phyloP scores from a whole-genome alignment of 2,329 filamentous ascomycete species.

The Neonectria coccinea region DNA sequence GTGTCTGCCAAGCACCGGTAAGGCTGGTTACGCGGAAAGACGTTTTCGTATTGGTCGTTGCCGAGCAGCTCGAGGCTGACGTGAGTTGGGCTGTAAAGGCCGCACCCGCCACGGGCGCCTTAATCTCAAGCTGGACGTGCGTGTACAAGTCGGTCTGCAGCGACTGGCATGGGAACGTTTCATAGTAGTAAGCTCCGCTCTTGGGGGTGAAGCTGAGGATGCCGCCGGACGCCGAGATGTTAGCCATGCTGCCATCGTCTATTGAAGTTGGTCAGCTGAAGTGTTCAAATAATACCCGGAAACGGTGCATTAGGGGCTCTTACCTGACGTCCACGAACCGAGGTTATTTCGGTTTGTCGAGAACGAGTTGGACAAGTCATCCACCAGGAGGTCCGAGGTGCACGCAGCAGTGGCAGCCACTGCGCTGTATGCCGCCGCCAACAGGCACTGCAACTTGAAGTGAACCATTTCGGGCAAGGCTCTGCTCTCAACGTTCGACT shows the following conservation, averaged over 20 bases:
- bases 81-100: slow-evolving; percentile 54
- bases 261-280: slow-evolving; percentile 23
- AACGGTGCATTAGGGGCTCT: slow-evolving; percentile 21
- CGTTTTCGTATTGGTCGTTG: slow-evolving; percentile 55
- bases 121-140: slow-evolving; percentile 50
- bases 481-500: not conserved
- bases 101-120: slow-evolving; percentile 37
- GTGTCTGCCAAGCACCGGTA: slow-evolving; percentile 61
- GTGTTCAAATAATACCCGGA: not conserved
- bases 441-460: slow-evolving; percentile 27
- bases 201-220: slow-evolving; percentile 64
- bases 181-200: slow-evolving; percentile 64
- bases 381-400: slow-evolving; percentile 47
- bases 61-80: slow-evolving; percentile 55
- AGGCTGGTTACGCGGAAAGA: slow-evolving; percentile 59
- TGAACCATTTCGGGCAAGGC: slow-evolving; percentile 27
- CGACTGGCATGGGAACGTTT: slow-evolving; percentile 61
- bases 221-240: slow-evolving; percentile 54
- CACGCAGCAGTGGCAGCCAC: slow-evolving; percentile 42
- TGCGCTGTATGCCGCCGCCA: slow-evolving; percentile 30
- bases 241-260: slow-evolving; percentile 64
- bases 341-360: slow-evolving; percentile 50
- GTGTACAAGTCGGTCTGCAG: slow-evolving; percentile 61
- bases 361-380: slow-evolving; percentile 50
- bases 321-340: slow-evolving; percentile 53